A percentile compares a stretch with the other conserved stretches of the same genome.
phyloP scores from a whole-genome alignment of 2,329 filamentous ascomycete genomes.

The Penicillium sp. region DNA sequence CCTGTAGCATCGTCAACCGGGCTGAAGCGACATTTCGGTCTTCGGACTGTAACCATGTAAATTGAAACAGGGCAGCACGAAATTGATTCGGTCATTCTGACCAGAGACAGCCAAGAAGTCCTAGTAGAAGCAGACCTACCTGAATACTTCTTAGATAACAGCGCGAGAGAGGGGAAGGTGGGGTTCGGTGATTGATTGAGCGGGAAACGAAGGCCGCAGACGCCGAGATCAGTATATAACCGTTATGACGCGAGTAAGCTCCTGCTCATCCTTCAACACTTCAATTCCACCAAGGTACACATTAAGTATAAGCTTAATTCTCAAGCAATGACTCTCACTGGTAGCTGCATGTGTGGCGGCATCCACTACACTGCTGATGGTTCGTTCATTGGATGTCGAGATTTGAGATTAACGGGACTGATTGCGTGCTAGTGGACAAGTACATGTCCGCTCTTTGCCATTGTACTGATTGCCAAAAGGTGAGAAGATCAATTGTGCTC shows the following conservation, averaged over 20 bases:
- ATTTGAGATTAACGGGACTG: neutral
- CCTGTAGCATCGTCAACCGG: no score
- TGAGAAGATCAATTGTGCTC: constrained; percentile 11
- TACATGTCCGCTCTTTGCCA: constrained; percentile 51
- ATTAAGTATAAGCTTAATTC: neutral
- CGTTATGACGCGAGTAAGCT: neutral
- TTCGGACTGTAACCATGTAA: no score
- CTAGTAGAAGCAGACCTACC: neutral
- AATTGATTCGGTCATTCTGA: no score
- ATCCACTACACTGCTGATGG: constrained; percentile 31
- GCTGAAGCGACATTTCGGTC: no score
- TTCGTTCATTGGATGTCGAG: constrained; percentile 5
- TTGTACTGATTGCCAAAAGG: constrained; percentile 57
- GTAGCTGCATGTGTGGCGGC: constrained; percentile 37
- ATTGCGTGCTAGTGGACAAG: constrained; percentile 38
- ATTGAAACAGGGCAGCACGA: no score
- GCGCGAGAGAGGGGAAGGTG: neutral
- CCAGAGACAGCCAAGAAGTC: neutral
- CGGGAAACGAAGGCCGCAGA: neutral
- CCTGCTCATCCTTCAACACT: neutral
- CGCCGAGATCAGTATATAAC: constrained; percentile 4
- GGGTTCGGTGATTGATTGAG: constrained; percentile 9
- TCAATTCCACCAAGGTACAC: constrained; percentile 23
- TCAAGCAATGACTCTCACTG: constrained; percentile 27
- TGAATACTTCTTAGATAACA: neutral